A percentile compares a stretch with the other conserved stretches of the same genome.
Conservation (phyloP, 768 basidiomycete species). For the Naematelia aurantialba region DNA sequence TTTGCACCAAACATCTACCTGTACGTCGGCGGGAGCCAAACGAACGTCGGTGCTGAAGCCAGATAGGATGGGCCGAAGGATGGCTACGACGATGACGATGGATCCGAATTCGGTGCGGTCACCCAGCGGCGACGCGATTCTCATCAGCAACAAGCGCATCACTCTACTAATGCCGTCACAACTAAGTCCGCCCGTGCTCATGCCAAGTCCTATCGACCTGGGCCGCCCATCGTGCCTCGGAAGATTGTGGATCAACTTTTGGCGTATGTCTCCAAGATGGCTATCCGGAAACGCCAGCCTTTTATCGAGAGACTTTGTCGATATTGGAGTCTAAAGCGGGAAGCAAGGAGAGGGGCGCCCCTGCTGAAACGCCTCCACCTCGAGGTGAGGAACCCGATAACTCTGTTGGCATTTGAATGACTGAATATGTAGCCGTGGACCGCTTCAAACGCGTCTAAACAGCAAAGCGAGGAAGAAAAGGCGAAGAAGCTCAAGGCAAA, state of each 20-base stretch:
- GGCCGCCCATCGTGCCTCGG: constrained; percentile 84
- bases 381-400: constrained; percentile 56
- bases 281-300: constrained; percentile 68
- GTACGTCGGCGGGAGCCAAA: constrained; percentile 54
- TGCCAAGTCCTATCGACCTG: constrained; percentile 84
- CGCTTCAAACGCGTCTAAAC: constrained; percentile 60
- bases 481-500: constrained; percentile 73
- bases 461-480: constrained; percentile 78
- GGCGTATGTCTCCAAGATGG: constrained; percentile 67
- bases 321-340: constrained; percentile 97
- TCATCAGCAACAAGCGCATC: constrained; percentile 5
- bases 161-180: constrained; percentile 31
- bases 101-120: constrained; percentile 54
- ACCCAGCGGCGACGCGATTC: constrained; percentile 6
- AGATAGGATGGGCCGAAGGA: constrained; percentile 1
- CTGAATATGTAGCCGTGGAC: constrained; percentile 71
- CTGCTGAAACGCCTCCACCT: constrained; percentile 86
- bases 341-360: constrained; percentile 87
- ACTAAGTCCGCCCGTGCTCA: constrained; percentile 85
- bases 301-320: constrained; percentile 74
- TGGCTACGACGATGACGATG: constrained; percentile 2
- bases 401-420: not conserved
- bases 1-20: constrained; percentile 85
- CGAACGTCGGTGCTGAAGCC: not conserved
- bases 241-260: constrained; percentile 76